Base-by-base conservation (phyloP, 2,329 filamentous ascomycete genomes). In the Botrytis cinerea region DNA sequence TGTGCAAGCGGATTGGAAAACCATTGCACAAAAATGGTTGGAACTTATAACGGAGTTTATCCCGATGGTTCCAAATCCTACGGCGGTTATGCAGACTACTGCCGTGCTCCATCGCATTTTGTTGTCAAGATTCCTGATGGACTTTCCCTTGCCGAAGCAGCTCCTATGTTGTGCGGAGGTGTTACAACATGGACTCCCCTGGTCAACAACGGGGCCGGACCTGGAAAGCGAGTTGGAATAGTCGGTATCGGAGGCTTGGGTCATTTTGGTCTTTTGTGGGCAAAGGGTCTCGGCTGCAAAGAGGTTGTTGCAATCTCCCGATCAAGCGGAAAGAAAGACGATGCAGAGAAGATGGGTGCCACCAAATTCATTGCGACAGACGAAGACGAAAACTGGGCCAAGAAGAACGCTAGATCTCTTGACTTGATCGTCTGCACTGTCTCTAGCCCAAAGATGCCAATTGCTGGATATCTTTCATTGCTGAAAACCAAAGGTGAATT, bases 221-320 rank as follows among this genome's bases (percentile, higher is more conserved):
- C 64, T 4, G 20, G 22, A 7, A 92, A 91, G 80, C 85, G 83
- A 12, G 91, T 94, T 0, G 92, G 89, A 0, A 87, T 94, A 69
- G 84, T 93, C 9, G 92, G 92, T 5, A 85, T 94, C 18, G 92
- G 92, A 10, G 92, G 92, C 0, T 82, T 94, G 1, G 92, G 92
- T 0, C 92, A 95, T 80, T 88, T 93, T 76, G 92, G 87, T 0
- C 81, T 94, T 32, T 84, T 92, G 74, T 93, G 88, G 80, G 89
- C 91, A 0, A 89, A 86, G 76, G 92, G 92, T 0, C 83, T 95
- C 2, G 90, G 90, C 20, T 90, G 90, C 43, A 89, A 93, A 67
- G 86, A 86, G 7, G 86, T 90, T 9, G 88, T 90, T 35, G 90
- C 88, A 32, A 86, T 92, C 38, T 73, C 71, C 40, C 54, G 71